Evolutionary conservation across 345 rosid genomes (phyloP), one percentile per base, ranked within the genome.

Genomic region (Murraya paniculata): DNA sequence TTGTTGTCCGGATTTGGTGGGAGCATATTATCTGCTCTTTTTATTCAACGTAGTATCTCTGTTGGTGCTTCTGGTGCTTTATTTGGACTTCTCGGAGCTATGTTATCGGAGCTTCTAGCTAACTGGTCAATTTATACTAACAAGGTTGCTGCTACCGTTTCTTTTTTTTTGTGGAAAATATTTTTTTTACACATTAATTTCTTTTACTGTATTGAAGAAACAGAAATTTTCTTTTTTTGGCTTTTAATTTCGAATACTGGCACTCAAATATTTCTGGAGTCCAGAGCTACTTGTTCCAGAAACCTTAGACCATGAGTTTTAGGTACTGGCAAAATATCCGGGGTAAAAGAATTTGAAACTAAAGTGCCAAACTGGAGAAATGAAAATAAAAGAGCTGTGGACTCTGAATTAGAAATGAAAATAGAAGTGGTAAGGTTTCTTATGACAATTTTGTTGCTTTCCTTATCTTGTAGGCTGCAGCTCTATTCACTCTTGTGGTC

Each of bases 21-120:
- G 61, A 88, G 99, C 83, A 60, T 96, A 57, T 81, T 94, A 53
- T 92, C 99, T 1, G 80, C 94, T 10, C 89, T 95, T 27, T 95
- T 95, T 81, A 87, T 84, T 67, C 90, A 79, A 79, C 64, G n/a
- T 21, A 91, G 85, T 73, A 94, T 93, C 74, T 93, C 98, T 58
- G 99, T 97, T 31, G 99, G 99, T 85, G 99, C 99, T 36, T 96
- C 99, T 9, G 98, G 99, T 79, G 99, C 99, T 77, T 89, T 97
- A 77, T 97, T 97, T 33, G 99, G 99, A 76, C 98, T 97, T 83
- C 92, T 97, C 66, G 96, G 96, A 22, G 98, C 99, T 19, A 94
- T 93, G 98, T 78, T 94, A 69, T 91, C 99, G 1, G 99, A 97
- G 86, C 97, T 97, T 72, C 90, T 92, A 66, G 94, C 97, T 53